Evolutionary conservation across 495 filamentous ascomycete species (phyloP).

Genomic region (Podospora appendiculata): DNA sequence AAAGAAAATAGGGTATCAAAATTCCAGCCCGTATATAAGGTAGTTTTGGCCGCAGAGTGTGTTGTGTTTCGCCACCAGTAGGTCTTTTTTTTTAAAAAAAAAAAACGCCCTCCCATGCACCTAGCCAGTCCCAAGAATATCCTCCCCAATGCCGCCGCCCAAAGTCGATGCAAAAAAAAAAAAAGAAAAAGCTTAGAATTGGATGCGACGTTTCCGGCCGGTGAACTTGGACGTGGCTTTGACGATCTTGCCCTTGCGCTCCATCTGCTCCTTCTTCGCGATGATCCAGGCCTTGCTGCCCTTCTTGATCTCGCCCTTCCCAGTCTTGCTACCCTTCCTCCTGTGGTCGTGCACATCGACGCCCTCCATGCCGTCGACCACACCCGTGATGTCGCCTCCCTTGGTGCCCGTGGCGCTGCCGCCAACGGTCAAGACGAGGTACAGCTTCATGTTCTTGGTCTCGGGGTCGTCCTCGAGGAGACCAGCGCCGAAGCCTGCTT

Average conservation of each 20-base stretch:
- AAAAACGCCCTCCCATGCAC: neutral
- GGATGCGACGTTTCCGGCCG: constrained; percentile 68
- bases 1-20: constrained; percentile 16
- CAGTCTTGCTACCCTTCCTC: constrained; percentile 40
- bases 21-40: neutral
- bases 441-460: constrained; percentile 90
- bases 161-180: neutral
- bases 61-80: neutral
- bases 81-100: neutral
- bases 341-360: constrained; percentile 76
- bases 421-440: constrained; percentile 89
- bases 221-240: constrained; percentile 89
- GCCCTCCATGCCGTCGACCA: constrained; percentile 78
- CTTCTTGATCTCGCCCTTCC: constrained; percentile 54
- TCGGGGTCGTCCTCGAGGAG: constrained; percentile 90
- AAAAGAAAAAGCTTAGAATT: constrained; percentile 26
- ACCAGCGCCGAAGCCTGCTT: constrained; percentile 91
- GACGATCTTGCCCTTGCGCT: constrained; percentile 86
- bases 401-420: constrained; percentile 58
- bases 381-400: constrained; percentile 73
- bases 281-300: constrained; percentile 86
- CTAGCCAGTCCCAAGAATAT: too few species aligned
- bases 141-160: neutral
- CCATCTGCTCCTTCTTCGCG: constrained; percentile 93
- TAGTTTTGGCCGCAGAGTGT: neutral